phyloP scores from a whole-genome alignment of 1,139 yeast genomes.

The Maudiozyma humilis region DNA sequence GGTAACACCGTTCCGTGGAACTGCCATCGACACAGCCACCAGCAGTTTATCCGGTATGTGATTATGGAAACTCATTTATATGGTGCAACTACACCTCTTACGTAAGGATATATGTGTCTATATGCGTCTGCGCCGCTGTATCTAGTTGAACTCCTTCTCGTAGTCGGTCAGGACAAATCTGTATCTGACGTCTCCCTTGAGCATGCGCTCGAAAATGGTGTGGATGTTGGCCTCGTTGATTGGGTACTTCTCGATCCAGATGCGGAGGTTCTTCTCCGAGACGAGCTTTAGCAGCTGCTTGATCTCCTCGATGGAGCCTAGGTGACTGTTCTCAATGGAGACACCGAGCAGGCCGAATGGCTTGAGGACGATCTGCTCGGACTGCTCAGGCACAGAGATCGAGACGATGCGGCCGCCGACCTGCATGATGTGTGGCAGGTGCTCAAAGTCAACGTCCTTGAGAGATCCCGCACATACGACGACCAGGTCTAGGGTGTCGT shows the following conservation, averaged over 20 bases:
- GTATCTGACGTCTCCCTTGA: conserved; percentile 51
- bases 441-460: conserved; percentile 34
- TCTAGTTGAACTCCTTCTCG: conserved; percentile 24
- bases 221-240: conserved; percentile 44
- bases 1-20: too few species aligned
- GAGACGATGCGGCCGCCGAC: conserved; percentile 45
- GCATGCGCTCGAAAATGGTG: conserved; percentile 44
- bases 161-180: conserved; percentile 51
- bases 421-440: conserved; percentile 34
- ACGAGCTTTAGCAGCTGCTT: conserved; percentile 48
- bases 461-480: conserved; percentile 46
- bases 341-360: conserved; percentile 37
- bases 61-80: too few species aligned
- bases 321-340: conserved; percentile 36
- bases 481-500: conserved; percentile 39
- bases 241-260: conserved; percentile 55
- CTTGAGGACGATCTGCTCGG: conserved; percentile 36
- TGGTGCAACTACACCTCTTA: too few species aligned
- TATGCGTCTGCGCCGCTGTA: too few species aligned
- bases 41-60: too few species aligned
- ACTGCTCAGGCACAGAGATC: conserved; percentile 46
- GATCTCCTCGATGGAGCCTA: conserved; percentile 50
- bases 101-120: too few species aligned
- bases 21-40: too few species aligned
- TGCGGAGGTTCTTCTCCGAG: conserved; percentile 42